These are phyloP conservation scores for Colletotrichum caudatum DNA, from an alignment of 2,329 filamentous ascomycete genomes.

Conservation along the genomic window DNA sequence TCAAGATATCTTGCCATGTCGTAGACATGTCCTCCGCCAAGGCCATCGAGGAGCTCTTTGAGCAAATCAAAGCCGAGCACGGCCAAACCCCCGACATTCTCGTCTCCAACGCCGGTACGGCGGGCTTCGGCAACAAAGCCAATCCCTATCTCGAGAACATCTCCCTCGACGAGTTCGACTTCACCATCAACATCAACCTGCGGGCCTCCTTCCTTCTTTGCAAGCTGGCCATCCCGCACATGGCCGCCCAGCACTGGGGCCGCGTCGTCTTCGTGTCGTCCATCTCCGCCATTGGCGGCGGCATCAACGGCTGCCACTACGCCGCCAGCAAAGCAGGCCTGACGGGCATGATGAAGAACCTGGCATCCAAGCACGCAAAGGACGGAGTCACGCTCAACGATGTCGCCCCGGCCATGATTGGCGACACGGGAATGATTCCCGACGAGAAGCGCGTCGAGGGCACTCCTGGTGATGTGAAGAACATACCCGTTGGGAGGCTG, in stretches of 20 bases:
- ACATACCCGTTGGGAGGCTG: constrained; percentile 69
- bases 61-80: constrained; percentile 65
- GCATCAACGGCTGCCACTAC: constrained; percentile 72
- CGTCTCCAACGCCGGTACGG: constrained; percentile 71
- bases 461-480: constrained; percentile 68
- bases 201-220: constrained; percentile 71
- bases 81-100: constrained; percentile 71
- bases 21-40: constrained; percentile 68
- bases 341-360: constrained; percentile 74
- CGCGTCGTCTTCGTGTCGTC: constrained; percentile 73
- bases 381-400: constrained; percentile 75
- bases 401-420: constrained; percentile 77
- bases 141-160: constrained; percentile 69
- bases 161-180: constrained; percentile 72
- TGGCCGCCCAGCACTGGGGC: constrained; percentile 71
- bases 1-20: constrained; percentile 63
- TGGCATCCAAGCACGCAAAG: constrained; percentile 68
- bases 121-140: constrained; percentile 65
- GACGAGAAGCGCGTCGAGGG: constrained; percentile 62
- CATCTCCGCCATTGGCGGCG: constrained; percentile 72
- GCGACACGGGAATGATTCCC: constrained; percentile 72
- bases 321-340: constrained; percentile 73
- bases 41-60: constrained; percentile 66
- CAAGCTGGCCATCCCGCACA: constrained; percentile 70
- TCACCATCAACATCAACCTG: constrained; percentile 72